phyloP scores from a whole-genome alignment of 805 yeast genomes.

The Naumovozyma castellii region DNA sequence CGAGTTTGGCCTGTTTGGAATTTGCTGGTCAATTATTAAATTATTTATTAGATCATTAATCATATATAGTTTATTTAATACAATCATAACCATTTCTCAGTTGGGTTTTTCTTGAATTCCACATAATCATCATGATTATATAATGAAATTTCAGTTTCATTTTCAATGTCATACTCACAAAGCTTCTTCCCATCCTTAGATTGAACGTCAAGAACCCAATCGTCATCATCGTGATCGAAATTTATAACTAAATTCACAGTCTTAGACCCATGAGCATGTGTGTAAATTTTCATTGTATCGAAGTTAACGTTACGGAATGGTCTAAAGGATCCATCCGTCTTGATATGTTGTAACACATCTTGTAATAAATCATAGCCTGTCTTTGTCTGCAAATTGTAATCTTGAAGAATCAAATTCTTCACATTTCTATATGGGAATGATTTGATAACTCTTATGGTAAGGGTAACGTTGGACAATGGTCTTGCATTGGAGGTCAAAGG shows the following conservation, averaged over 20 bases:
- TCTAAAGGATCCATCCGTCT: conserved; percentile 58
- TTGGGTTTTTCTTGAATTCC: conserved; percentile 70
- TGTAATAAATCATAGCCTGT: conserved; percentile 59
- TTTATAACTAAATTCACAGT: conserved; percentile 88
- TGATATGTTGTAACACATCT: conserved; percentile 36
- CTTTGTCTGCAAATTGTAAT: conserved; percentile 59
- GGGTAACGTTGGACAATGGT: conserved; percentile 56
- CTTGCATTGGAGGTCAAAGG: conserved; percentile 74
- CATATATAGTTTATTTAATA: neutral
- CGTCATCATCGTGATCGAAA: conserved; percentile 66
- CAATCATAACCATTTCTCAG: conserved; percentile 67
- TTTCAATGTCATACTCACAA: conserved; percentile 50
- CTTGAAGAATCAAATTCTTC: conserved; percentile 58
- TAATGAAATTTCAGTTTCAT: conserved; percentile 88
- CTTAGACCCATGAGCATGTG: conserved; percentile 91
- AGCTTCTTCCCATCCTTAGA: conserved; percentile 34
- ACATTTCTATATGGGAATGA: conserved; percentile 89
- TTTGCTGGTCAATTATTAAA: conserved; percentile 21
- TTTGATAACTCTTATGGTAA: conserved; percentile 80
- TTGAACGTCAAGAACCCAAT: conserved; percentile 49
- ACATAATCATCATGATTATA: conserved; percentile 61
- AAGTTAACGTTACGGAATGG: conserved; percentile 72
- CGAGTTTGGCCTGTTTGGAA: conserved; percentile 23
- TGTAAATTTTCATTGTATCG: conserved; percentile 75
- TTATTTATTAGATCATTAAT: conserved; percentile 9